These are phyloP conservation scores for Talaromyces marneffei DNA, from an alignment of 2,329 filamentous ascomycete genomes.

Conservation along the genomic window DNA sequence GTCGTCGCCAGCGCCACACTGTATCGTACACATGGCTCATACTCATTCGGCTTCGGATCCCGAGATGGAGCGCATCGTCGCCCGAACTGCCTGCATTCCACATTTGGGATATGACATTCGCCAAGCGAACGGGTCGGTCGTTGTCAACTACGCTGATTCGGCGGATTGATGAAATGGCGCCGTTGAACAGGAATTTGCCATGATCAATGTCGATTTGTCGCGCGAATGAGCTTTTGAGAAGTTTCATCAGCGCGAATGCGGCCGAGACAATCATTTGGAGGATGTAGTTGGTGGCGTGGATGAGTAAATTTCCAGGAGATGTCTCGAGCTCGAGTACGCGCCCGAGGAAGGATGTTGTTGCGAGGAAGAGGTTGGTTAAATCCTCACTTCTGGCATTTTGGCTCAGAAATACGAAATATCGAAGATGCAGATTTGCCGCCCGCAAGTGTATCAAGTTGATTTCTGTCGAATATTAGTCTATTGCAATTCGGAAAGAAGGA, in stretches of 20 bases:
- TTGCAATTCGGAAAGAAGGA: neutral
- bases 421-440: constrained; percentile 41
- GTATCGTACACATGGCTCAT: constrained; percentile 62
- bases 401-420: constrained; percentile 43
- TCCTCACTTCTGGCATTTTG: constrained; percentile 40
- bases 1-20: constrained; percentile 60
- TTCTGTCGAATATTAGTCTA: constrained; percentile 19
- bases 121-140: constrained; percentile 57
- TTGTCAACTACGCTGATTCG: constrained; percentile 57
- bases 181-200: constrained; percentile 52
- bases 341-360: constrained; percentile 43
- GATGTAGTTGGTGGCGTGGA: constrained; percentile 55
- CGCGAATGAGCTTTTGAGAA: constrained; percentile 58
- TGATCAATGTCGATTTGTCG: constrained; percentile 49
- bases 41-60: constrained; percentile 59
- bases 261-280: constrained; percentile 61
- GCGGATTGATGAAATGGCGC: constrained; percentile 53
- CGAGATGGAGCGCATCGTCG: constrained; percentile 49
- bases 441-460: constrained; percentile 45
- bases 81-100: constrained; percentile 48
- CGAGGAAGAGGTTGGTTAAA: constrained; percentile 38
- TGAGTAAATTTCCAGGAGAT: constrained; percentile 43
- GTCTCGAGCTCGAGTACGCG: constrained; percentile 41
- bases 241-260: constrained; percentile 58
- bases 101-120: constrained; percentile 59